These are phyloP conservation scores for Lentinula lateritia DNA, from an alignment of 768 basidiomycete species.

Conservation along the genomic window DNA sequence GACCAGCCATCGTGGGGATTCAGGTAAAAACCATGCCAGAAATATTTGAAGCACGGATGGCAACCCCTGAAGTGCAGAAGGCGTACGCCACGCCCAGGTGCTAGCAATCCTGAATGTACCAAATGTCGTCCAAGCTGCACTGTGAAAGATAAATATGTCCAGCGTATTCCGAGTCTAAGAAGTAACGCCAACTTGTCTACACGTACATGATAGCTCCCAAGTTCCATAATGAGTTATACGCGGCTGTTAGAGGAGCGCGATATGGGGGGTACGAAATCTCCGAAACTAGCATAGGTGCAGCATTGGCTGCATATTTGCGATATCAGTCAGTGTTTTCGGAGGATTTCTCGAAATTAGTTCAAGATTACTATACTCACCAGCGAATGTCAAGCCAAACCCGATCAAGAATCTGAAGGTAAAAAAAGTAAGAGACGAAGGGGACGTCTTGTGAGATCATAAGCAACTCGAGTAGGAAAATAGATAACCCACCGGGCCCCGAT, in stretches of 20 bases:
- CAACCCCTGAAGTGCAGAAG: conserved; percentile 44
- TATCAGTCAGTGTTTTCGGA: no score
- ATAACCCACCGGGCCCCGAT: conserved; percentile 31
- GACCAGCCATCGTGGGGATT: conserved; percentile 42
- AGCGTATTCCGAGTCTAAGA: background rate
- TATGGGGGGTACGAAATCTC: conserved; percentile 45
- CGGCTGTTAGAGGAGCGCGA: conserved; percentile 29
- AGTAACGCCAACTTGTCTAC: background rate
- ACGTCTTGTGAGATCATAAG: no score
- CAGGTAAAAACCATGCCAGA: conserved; percentile 42
- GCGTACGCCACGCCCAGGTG: conserved; percentile 57
- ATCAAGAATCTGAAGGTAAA: conserved; percentile 17
- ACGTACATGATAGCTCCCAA: conserved; percentile 40
- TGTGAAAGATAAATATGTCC: conserved; percentile 29
- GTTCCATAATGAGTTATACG: conserved; percentile 54
- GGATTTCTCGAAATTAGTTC: conserved; percentile 5
- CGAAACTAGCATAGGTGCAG: conserved; percentile 42
- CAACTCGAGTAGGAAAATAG: no score
- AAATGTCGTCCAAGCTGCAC: conserved; percentile 32
- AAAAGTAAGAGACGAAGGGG: no score
- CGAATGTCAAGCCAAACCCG: conserved; percentile 40
- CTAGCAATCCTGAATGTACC: conserved; percentile 46
- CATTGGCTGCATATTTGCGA: conserved; percentile 21
- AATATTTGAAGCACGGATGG: conserved; percentile 34
- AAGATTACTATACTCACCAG: conserved; percentile 25